A percentile compares a stretch with the other conserved stretches of the same genome.
Conservation (phyloP, 768 basidiomycete genomes). For the Tricholoma furcatifolium region DNA sequence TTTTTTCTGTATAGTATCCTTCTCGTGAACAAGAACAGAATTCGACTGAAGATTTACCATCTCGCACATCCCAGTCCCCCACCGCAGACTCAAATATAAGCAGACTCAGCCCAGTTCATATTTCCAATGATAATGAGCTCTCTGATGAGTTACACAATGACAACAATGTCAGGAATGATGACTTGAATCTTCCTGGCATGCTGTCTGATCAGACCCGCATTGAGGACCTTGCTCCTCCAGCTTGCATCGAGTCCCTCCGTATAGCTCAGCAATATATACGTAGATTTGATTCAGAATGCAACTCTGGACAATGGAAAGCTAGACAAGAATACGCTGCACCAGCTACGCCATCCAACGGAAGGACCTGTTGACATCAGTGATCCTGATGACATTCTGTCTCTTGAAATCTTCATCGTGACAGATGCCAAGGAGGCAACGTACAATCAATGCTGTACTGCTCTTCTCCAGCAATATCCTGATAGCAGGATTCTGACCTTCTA, state of each 20-base stretch:
- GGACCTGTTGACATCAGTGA: neutral
- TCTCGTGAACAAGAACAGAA: neutral
- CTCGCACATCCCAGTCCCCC: neutral
- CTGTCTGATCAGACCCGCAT: neutral
- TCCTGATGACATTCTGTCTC: neutral
- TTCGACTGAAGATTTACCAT: neutral
- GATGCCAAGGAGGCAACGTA: conserved; percentile 5
- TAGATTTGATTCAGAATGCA: conserved; percentile 6
- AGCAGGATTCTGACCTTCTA: conserved; percentile 7
- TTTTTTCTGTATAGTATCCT: neutral
- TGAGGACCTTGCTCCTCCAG: neutral
- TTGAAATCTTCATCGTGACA: neutral
- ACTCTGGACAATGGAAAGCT: conserved; percentile 14
- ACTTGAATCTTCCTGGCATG: neutral
- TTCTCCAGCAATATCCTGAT: conserved; percentile 8
- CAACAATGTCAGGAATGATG: no score
- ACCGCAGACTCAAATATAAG: neutral
- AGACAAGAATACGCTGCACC: neutral
- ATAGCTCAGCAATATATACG: conserved; percentile 12
- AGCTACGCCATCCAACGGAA: neutral
- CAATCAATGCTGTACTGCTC: neutral
- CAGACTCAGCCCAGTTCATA: neutral
- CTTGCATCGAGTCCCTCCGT: neutral
- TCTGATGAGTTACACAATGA: no score
- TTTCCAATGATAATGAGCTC: neutral